These are phyloP conservation scores for Pyrenophora graminea DNA, from an alignment of 2,329 filamentous ascomycete genomes.

Conservation along the genomic window DNA sequence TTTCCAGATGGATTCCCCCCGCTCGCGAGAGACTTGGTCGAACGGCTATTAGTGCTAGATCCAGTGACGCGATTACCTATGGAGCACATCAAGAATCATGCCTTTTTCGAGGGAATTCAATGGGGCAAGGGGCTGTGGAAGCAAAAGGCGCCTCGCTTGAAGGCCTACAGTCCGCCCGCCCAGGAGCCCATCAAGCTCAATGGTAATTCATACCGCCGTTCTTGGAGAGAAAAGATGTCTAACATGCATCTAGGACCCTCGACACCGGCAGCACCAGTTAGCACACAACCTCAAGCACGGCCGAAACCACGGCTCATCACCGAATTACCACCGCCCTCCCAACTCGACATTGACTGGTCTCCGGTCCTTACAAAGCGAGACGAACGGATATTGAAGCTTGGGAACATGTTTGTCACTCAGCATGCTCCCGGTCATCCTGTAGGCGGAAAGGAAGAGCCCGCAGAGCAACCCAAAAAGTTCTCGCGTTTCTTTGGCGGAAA, in stretches of 20 bases:
- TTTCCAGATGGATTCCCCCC: conserved; percentile 88
- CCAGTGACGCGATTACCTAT: conserved; percentile 82
- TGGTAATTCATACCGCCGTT: conserved; percentile 38
- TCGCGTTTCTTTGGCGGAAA: conserved; percentile 91
- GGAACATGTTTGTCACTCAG: conserved; percentile 83
- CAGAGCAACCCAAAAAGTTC: conserved; percentile 78
- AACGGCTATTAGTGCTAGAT: conserved; percentile 87
- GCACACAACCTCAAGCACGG: conserved; percentile 44
- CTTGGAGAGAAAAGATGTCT: conserved; percentile 14
- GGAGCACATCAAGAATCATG: conserved; percentile 95
- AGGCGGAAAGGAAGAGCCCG: conserved; percentile 66
- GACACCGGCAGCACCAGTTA: conserved; percentile 27
- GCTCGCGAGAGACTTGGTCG: conserved; percentile 84
- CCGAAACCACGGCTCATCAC: conserved; percentile 79
- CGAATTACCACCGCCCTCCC: conserved; percentile 72
- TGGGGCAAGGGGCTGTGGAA: conserved; percentile 90
- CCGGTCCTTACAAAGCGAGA: conserved; percentile 89
- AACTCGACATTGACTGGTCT: conserved; percentile 73
- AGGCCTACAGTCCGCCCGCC: conserved; percentile 77
- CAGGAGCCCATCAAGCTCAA: conserved; percentile 66
- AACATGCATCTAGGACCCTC: conserved; percentile 35
- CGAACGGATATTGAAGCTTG: conserved; percentile 91
- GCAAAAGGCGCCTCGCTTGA: conserved; percentile 82
- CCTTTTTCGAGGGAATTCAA: conserved; percentile 85
- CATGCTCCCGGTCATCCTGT: conserved; percentile 76